A percentile compares a stretch with the other conserved stretches of the same genome.
phyloP scores from a whole-genome alignment of 192 early-diverging fungal genomes.

The Coemansia sp. region DNA sequence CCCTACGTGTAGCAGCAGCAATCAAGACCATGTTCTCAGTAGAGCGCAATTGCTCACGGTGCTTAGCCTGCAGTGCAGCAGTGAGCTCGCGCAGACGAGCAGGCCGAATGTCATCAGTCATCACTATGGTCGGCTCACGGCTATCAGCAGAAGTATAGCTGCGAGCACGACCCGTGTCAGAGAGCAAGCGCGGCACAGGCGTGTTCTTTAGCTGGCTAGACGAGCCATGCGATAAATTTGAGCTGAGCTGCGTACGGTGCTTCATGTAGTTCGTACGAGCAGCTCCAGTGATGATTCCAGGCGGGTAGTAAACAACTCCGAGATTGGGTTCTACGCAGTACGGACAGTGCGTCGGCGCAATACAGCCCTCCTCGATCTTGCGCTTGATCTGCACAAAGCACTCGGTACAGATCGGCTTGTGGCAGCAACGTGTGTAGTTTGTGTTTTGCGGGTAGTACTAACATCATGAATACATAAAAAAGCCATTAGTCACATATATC shows the following conservation, averaged over 20 bases:
- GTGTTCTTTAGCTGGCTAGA: neutral
- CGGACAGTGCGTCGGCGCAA: constrained; percentile 77
- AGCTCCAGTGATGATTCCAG: constrained; percentile 19
- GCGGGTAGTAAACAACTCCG: constrained; percentile 76
- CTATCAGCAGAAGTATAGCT: constrained; percentile 56
- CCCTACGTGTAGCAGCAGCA: constrained; percentile 41
- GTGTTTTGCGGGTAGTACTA: constrained; percentile 90
- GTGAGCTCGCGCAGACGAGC: constrained; percentile 21
- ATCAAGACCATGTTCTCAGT: constrained; percentile 44
- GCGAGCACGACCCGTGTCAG: constrained; percentile 29
- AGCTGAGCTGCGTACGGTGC: constrained; percentile 27
- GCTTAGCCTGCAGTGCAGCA: constrained; percentile 19
- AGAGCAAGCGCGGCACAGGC: constrained; percentile 5
- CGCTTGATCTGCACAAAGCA: constrained; percentile 97
- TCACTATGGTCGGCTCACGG: constrained; percentile 61
- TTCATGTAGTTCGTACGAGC: neutral
- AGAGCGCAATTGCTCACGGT: constrained; percentile 28
- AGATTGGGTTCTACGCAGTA: constrained; percentile 88
- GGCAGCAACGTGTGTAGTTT: constrained; percentile 92
- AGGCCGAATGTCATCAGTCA: constrained; percentile 60
- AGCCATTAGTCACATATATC: constrained; percentile 7
- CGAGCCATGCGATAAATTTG: constrained; percentile 26
- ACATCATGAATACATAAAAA: too few relatives aligned
- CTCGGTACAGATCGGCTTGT: constrained; percentile 95
- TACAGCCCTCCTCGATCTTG: constrained; percentile 66